Conservation (phyloP, 495 filamentous ascomycete genomes). For the Daldinia childiae region DNA sequence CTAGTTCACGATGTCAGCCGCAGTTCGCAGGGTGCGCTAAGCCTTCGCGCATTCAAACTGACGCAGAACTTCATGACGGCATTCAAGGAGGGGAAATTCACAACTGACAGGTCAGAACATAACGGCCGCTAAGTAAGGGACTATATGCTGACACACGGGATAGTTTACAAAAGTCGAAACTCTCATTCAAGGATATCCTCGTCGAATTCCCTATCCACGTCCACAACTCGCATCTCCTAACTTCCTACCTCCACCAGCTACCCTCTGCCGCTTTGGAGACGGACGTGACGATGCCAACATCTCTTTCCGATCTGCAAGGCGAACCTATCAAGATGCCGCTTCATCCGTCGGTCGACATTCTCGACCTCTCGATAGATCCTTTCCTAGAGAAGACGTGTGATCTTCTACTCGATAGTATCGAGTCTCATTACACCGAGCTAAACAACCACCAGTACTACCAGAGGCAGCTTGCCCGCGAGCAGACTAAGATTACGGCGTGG, state of each 20-base stretch:
- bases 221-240: constrained; percentile 97
- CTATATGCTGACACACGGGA: constrained; percentile 40
- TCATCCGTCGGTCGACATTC: constrained; percentile 84
- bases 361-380: constrained; percentile 94
- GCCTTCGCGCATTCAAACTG: constrained; percentile 88
- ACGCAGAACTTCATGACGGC: constrained; percentile 89
- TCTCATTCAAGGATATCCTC: constrained; percentile 94
- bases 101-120: constrained; percentile 80
- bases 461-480: constrained; percentile 92
- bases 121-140: constrained; percentile 18
- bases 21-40: constrained; percentile 89
- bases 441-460: constrained; percentile 99
- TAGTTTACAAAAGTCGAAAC: constrained; percentile 88
- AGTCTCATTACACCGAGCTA: constrained; percentile 95
- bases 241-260: constrained; percentile 91
- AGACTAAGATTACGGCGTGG: constrained; percentile 95
- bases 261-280: constrained; percentile 62
- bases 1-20: constrained; percentile 94
- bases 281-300: constrained; percentile 75
- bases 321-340: constrained; percentile 68
- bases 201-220: constrained; percentile 90
- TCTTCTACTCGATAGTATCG: constrained; percentile 92
- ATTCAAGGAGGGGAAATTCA: constrained; percentile 97
- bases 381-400: constrained; percentile 99
- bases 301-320: constrained; percentile 74